Conservation (phyloP, 441 rosid species). For the Theobroma grandiflorum region DNA sequence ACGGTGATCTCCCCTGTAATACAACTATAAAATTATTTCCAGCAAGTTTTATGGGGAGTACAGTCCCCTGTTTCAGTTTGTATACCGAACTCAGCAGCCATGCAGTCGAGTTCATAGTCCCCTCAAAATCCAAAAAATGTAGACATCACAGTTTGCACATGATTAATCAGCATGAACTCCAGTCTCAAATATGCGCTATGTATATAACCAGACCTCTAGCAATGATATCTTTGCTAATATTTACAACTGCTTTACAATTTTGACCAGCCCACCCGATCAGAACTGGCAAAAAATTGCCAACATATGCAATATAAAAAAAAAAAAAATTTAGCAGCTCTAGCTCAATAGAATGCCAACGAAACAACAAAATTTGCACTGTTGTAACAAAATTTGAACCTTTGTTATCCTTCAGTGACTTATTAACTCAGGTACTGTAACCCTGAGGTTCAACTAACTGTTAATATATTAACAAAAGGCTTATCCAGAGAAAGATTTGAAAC, state of each 20-base stretch:
- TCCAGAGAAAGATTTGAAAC: no score
- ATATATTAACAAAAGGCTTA: no score
- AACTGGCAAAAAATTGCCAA: conserved; percentile 5
- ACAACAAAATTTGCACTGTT: conserved; percentile 7
- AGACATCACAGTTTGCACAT: background rate
- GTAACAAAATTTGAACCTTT: conserved; percentile 19
- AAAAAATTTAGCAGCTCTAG: no score
- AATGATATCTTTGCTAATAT: background rate
- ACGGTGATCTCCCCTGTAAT: background rate
- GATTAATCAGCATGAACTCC: background rate
- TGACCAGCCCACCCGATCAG: background rate
- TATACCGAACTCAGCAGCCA: background rate
- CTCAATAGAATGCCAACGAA: background rate
- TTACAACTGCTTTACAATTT: conserved; percentile 5
- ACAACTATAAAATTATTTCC: background rate
- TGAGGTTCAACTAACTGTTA: no score
- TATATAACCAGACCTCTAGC: conserved; percentile 13
- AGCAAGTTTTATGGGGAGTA: no score
- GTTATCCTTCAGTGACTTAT: conserved; percentile 11
- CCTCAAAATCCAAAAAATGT: background rate
- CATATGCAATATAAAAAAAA: background rate
- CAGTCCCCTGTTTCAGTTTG: no score
- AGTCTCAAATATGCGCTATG: background rate
- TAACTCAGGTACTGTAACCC: no score
- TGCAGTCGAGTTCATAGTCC: no score